These are phyloP conservation scores for Lachnum nothofagi DNA, from an alignment of 2,329 filamentous ascomycete genomes.

Conservation along the genomic window DNA sequence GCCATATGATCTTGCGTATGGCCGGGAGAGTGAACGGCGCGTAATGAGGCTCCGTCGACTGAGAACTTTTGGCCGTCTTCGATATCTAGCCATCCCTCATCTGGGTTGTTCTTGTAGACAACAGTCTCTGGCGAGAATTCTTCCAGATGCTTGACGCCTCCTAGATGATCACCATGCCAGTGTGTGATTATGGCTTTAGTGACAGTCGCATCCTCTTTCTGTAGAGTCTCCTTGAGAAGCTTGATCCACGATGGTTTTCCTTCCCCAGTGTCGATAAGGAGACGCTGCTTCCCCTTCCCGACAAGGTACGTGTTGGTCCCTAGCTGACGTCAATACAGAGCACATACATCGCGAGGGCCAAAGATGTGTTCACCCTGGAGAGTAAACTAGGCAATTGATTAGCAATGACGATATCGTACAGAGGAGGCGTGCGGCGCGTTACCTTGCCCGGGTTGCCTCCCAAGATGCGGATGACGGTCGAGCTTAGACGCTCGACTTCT, in stretches of 20 bases:
- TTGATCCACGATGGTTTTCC: constrained; percentile 66
- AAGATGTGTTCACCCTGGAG: constrained; percentile 48
- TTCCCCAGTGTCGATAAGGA: constrained; percentile 88
- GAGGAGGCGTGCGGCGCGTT: constrained; percentile 12
- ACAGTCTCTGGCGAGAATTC: constrained; percentile 55
- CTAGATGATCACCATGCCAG: constrained; percentile 84
- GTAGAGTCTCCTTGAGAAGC: constrained; percentile 59
- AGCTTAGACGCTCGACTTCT: constrained; percentile 71
- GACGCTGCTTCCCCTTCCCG: constrained; percentile 64
- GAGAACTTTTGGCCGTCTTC: constrained; percentile 48
- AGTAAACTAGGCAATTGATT: constrained; percentile 44
- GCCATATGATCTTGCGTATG: constrained; percentile 81
- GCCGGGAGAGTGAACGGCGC: constrained; percentile 62
- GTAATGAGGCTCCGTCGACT: constrained; percentile 60
- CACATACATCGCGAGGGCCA: constrained; percentile 34
- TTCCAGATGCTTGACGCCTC: constrained; percentile 67
- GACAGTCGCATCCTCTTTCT: constrained; percentile 63
- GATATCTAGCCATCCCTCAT: constrained; percentile 49
- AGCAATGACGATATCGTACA: constrained; percentile 6
- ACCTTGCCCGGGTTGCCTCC: constrained; percentile 88
- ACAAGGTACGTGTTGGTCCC: constrained; percentile 94
- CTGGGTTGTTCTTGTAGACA: constrained; percentile 63
- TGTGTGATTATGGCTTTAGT: constrained; percentile 75
- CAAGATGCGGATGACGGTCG: constrained; percentile 74
- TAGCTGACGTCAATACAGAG: constrained; percentile 41